Percentiles rank a stretch among this genome's conserved stretches.
These are phyloP conservation scores for Pneumocystis carinii DNA, from an alignment of 1,139 yeast genomes.

Conservation along the genomic window DNA sequence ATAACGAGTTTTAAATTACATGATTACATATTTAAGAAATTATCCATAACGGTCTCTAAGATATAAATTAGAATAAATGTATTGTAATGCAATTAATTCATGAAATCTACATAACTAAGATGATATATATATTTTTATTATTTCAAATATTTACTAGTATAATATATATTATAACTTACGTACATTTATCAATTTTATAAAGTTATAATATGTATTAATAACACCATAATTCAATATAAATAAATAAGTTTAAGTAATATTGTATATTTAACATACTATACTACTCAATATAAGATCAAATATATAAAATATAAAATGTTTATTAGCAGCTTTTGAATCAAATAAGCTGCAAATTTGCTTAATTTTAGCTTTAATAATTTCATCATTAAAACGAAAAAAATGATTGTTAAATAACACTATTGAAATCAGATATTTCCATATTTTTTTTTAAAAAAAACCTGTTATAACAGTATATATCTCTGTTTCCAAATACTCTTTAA, in stretches of 20 bases:
- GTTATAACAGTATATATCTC: background rate
- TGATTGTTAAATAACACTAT: background rate
- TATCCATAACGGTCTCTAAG: no score
- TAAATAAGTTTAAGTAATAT: background rate
- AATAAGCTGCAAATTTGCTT: background rate
- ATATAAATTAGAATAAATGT: no score
- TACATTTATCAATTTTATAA: background rate
- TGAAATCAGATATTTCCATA: background rate
- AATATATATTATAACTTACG: background rate
- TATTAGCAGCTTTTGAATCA: background rate
- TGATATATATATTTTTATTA: no score
- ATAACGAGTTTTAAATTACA: no score
- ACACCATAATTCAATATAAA: background rate
- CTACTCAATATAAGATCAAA: background rate
- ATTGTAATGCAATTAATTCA: no score
- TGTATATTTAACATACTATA: background rate
- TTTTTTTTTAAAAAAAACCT: background rate
- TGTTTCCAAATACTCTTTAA: background rate
- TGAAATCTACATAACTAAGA: no score
- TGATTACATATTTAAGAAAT: no score
- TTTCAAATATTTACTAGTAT: no score
- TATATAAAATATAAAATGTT: background rate
- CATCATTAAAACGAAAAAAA: background rate
- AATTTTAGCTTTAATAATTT: background rate
- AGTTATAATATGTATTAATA: background rate